Evolutionary conservation across 148 eudicot species (phyloP).

Genomic region (Cornus controversa): DNA sequence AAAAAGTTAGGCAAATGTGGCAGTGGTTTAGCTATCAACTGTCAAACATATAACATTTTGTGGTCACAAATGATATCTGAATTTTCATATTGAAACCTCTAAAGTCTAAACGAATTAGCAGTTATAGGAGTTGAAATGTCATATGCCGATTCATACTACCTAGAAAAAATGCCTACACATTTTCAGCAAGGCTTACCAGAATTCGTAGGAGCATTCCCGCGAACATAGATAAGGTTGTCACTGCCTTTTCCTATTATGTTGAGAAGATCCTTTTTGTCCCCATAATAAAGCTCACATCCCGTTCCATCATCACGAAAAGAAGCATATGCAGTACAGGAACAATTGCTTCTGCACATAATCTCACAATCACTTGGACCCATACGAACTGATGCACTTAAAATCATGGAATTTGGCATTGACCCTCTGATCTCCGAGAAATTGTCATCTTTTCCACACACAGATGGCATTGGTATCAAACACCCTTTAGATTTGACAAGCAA

Average conservation of each 20-base stretch:
- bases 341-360: not conserved
- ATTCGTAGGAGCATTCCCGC: not conserved
- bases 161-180: not conserved
- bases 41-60: not conserved
- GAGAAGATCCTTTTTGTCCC: not conserved
- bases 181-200: not conserved
- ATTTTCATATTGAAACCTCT: not conserved
- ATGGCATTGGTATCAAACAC: not conserved
- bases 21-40: too few species aligned
- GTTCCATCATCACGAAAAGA: not conserved
- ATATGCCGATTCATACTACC: too few species aligned
- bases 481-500: not conserved
- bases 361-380: not conserved
- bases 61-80: not conserved
- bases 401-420: not conserved
- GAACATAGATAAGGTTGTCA: not conserved
- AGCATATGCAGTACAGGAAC: not conserved
- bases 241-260: not conserved
- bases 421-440: not conserved
- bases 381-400: not conserved
- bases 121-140: not conserved
- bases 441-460: not conserved
- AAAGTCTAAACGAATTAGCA: too few species aligned
- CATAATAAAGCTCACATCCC: not conserved
- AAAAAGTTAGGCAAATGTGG: too few species aligned